Evolutionary conservation across 108 stramenopile species (phyloP), one percentile per base, ranked within the genome.

Genomic region (Nitzschia sp.): DNA sequence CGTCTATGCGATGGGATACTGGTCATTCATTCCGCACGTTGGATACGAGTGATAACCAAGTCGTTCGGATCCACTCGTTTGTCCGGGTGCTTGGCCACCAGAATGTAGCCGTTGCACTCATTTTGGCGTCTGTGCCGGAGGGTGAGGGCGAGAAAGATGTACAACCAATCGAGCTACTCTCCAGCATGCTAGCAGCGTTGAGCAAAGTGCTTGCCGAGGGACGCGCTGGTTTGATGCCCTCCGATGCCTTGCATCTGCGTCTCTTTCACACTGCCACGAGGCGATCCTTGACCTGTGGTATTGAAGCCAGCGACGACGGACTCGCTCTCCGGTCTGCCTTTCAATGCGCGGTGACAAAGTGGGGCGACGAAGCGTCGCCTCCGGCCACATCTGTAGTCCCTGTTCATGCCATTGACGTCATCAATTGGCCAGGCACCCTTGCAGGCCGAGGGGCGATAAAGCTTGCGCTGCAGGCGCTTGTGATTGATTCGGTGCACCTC

Each of bases 391-490:
- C 81, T 70, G 59, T 85, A 64, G 76, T 88, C 8, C 86, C 86
- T 29, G 88, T 84, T 8, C 38, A 76, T 29, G 75, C 66, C 24
- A 83, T 89, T 59, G 36, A 71, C 51, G 29, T 82, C n/a, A 59
- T 81, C 68, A 33, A 45, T 53, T 9, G 31, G 29, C 49, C 49
- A 17, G 54, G 56, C 53, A 42, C 21, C 2, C 34, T 31, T 56
- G 30, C 49, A 19, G 28, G 46, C 28, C 60, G 38, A 5, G 28
- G 25, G 1, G 6, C 17, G 31, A 27, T 53, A 24, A 55, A 88
- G 5, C 35, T 89, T 9, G 87, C 88, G 1, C 87, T 91, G 75
- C 92, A 91, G 72, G 75, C 82, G 25, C 26, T 80, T 58, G 25
- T 83, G 5, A 42, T 80, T 26, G 88, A 94, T 71, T 75, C 84